These are phyloP conservation scores for Thermothielavioides terrestris DNA, from an alignment of 495 filamentous ascomycete species.

Conservation along the genomic window DNA sequence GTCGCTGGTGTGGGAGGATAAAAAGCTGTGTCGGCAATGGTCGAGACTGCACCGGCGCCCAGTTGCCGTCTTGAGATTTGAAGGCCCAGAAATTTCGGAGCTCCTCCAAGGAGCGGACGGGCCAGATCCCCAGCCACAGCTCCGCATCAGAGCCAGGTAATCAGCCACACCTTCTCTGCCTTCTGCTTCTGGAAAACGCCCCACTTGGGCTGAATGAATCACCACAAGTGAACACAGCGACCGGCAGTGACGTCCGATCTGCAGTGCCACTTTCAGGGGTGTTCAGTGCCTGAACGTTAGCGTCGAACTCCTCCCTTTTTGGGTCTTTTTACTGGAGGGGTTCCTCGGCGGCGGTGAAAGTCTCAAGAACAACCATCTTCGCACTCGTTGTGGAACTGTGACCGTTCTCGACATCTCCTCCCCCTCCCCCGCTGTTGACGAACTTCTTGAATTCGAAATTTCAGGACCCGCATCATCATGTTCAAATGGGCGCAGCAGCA, in stretches of 20 bases:
- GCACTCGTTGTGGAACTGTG: constrained; percentile 1
- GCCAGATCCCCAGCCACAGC: not conserved
- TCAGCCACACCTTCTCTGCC: too few species aligned
- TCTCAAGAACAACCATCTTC: constrained; percentile 1
- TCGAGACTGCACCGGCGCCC: too few species aligned
- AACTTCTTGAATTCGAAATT: constrained; percentile 10
- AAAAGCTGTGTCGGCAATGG: too few species aligned
- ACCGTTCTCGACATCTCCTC: too few species aligned
- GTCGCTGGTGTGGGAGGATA: not conserved
- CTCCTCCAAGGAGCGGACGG: not conserved
- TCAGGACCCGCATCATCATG: constrained; percentile 24
- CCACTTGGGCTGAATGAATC: not conserved
- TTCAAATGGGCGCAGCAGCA: constrained; percentile 45
- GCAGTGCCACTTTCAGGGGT: constrained; percentile 4
- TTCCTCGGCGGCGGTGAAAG: constrained; percentile 23
- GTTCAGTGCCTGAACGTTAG: too few species aligned
- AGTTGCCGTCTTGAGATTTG: too few species aligned
- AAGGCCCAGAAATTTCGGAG: constrained; percentile 12
- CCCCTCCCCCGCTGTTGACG: not conserved
- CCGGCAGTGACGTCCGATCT: constrained; percentile 13
- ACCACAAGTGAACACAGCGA: too few species aligned
- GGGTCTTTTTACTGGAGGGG: constrained; percentile 12
- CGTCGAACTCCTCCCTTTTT: constrained; percentile 2
- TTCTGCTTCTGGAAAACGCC: too few species aligned
- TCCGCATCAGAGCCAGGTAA: not conserved